A percentile compares a stretch with the other conserved stretches of the same genome.
These are phyloP conservation scores for Coemansia sp. DNA, from an alignment of 192 early-diverging fungal genomes.

Conservation along the genomic window DNA sequence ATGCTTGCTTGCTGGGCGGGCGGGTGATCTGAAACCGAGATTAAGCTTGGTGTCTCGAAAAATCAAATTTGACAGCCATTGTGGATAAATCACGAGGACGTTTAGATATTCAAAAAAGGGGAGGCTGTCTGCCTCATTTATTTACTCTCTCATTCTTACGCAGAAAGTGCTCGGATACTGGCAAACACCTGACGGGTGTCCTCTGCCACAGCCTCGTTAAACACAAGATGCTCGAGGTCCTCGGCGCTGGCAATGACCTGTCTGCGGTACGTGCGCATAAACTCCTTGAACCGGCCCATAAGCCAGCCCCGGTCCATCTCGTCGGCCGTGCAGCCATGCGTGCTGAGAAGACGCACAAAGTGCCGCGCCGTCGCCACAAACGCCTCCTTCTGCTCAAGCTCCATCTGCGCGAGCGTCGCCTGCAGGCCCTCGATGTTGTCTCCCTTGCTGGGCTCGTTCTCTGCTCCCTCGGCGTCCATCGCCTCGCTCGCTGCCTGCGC, in stretches of 20 bases:
- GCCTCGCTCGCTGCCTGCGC: slow-evolving; percentile 32
- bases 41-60: too few species aligned
- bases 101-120: too few species aligned
- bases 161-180: slow-evolving; percentile 10
- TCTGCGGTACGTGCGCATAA: slow-evolving; percentile 55
- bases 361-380: slow-evolving; percentile 70
- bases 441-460: slow-evolving; percentile 17
- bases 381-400: slow-evolving; percentile 78
- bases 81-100: too few species aligned
- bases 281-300: slow-evolving; percentile 58
- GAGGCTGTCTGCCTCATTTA: too few species aligned
- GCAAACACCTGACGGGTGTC: slow-evolving; percentile 39
- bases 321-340: slow-evolving; percentile 51
- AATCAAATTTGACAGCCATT: too few species aligned
- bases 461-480: slow-evolving; percentile 14
- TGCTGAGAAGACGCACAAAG: slow-evolving; percentile 54
- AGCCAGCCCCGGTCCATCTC: slow-evolving; percentile 66
- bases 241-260: slow-evolving; percentile 48
- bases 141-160: too few species aligned
- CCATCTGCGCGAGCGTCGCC: slow-evolving; percentile 62
- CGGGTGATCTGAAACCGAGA: too few species aligned
- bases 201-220: slow-evolving; percentile 39
- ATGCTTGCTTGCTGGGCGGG: too few species aligned
- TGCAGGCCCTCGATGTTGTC: slow-evolving; percentile 56
- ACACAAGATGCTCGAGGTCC: slow-evolving; percentile 49